Evolutionary conservation across 2,329 filamentous ascomycete genomes (phyloP), one percentile per base, ranked within the genome.

Genomic region (Diaporthe eres): DNA sequence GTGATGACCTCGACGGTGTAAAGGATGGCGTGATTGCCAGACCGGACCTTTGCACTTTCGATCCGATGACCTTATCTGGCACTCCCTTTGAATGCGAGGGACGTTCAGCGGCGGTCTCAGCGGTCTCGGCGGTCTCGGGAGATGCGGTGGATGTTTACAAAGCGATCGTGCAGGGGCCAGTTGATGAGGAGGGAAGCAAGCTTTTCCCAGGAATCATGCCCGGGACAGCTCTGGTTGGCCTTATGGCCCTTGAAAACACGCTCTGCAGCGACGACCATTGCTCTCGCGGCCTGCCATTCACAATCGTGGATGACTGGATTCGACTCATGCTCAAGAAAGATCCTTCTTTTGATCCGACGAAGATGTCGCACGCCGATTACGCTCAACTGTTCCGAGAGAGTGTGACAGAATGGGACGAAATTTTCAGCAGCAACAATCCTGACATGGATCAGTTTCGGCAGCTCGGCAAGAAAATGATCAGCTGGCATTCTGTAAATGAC

Each of bases 1-100:
- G 88, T 71, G 87, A 90, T 74, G 88, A 88, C 7, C 85, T 89
- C 22, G 78, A 87, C 1, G 87, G 86, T 7, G 85, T 85, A 2
- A 74, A 79, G 1, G 86, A 88, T 74, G 82, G 79, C 10, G 84
- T 87, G 75, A 82, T 87, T 25, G 80, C 81, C 4, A 82, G 85
- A 63, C 82, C 85, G 0, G 77, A 79, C 42, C 76, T 78, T 22
- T 87, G 85, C 79, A 49, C 44, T 2, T 81, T 81, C 57, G 68
- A 80, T 61, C 81, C 83, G 8, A 80, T 80, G 34, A 55, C 31
- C 1, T 37, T 80, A 22, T 79, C 83, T 4, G 82, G 81, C 0
- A 76, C 25, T 12, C 60, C 71, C 9, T 72, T 81, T 53, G 77
- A 80, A 47, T 82, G 81, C 71, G 34, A 61, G 1, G 57, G 57